Percentiles rank a stretch among this genome's conserved stretches.
Conservation (phyloP, 2,329 filamentous ascomycete genomes). For the Ophiostoma angusticollis region DNA sequence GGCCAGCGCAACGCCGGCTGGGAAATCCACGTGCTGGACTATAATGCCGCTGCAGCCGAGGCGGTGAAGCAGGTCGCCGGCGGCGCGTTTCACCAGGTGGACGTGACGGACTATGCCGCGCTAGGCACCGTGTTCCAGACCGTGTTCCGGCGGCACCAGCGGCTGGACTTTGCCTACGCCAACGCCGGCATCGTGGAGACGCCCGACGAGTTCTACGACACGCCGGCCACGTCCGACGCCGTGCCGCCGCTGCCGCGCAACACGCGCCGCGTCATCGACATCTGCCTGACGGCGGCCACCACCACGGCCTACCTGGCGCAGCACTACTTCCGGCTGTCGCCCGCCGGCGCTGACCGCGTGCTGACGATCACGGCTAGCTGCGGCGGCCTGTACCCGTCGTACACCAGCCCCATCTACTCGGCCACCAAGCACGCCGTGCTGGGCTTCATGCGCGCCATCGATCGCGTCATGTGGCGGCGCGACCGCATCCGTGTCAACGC, state of each 20-base stretch:
- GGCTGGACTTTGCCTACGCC: constrained; percentile 9
- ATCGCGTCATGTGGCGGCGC: constrained; percentile 15
- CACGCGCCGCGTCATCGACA: constrained; percentile 15
- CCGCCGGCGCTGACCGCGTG: constrained; percentile 11
- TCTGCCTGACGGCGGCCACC: constrained; percentile 25
- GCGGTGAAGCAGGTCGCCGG: background rate
- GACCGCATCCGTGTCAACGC: constrained; percentile 21
- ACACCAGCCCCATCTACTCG: constrained; percentile 21
- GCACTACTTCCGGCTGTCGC: constrained; percentile 26
- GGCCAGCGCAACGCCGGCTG: constrained; percentile 6
- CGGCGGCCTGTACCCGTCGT: constrained; percentile 19
- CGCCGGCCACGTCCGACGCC: background rate
- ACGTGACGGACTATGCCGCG: constrained; percentile 7
- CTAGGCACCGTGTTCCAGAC: constrained; percentile 3
- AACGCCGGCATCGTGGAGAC: constrained; percentile 7
- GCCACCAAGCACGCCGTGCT: constrained; percentile 22
- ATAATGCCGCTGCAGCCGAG: constrained; percentile 5
- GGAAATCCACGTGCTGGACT: constrained; percentile 9
- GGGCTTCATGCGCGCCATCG: constrained; percentile 23
- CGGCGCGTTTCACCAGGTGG: constrained; percentile 7
- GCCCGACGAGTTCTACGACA: constrained; percentile 4
- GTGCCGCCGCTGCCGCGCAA: constrained; percentile 1
- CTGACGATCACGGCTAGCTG: constrained; percentile 21
- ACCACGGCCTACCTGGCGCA: constrained; percentile 27
- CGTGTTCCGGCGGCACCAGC: constrained; percentile 1